Percentiles rank a stretch among this genome's conserved stretches.
These are phyloP conservation scores for Puccinia hordei DNA, from an alignment of 1,284 basidiomycete genomes.

Conservation along the genomic window DNA sequence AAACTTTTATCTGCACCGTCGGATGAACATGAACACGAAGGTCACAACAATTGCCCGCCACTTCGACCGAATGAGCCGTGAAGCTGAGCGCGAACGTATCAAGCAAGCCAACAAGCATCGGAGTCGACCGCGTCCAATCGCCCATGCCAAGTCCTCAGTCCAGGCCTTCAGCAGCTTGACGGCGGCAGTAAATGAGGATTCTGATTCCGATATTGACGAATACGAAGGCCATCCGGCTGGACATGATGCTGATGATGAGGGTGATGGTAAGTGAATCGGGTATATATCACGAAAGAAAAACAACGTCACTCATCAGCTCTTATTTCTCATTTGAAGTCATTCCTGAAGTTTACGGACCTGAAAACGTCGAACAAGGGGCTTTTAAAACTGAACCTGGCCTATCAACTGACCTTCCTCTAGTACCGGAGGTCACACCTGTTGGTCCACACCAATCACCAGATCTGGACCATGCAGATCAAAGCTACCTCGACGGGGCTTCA, in stretches of 20 bases:
- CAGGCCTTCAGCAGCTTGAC: slow-evolving; percentile 87
- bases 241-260: slow-evolving; percentile 51
- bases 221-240: slow-evolving; percentile 43
- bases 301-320: background rate
- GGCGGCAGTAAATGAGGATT: slow-evolving; percentile 87
- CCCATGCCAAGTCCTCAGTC: slow-evolving; percentile 82
- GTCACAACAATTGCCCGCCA: slow-evolving; percentile 65
- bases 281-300: background rate
- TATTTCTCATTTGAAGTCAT: slow-evolving; percentile 23
- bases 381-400: slow-evolving; percentile 12
- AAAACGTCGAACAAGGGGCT: slow-evolving; percentile 6
- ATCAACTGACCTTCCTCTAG: slow-evolving; percentile 21
- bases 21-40: slow-evolving; percentile 54
- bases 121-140: slow-evolving; percentile 89
- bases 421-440: slow-evolving; percentile 13
- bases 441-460: slow-evolving; percentile 28
- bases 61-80: slow-evolving; percentile 63
- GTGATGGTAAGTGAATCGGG: slow-evolving; percentile 38
- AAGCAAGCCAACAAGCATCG: slow-evolving; percentile 65
- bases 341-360: slow-evolving; percentile 44
- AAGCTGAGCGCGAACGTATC: slow-evolving; percentile 64
- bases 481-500: slow-evolving; percentile 21
- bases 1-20: slow-evolving; percentile 39
- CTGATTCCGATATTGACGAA: slow-evolving; percentile 59
- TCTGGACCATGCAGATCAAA: slow-evolving; percentile 39